phyloP scores from a whole-genome alignment of 2,329 filamentous ascomycete genomes.

The Venturia asperata region DNA sequence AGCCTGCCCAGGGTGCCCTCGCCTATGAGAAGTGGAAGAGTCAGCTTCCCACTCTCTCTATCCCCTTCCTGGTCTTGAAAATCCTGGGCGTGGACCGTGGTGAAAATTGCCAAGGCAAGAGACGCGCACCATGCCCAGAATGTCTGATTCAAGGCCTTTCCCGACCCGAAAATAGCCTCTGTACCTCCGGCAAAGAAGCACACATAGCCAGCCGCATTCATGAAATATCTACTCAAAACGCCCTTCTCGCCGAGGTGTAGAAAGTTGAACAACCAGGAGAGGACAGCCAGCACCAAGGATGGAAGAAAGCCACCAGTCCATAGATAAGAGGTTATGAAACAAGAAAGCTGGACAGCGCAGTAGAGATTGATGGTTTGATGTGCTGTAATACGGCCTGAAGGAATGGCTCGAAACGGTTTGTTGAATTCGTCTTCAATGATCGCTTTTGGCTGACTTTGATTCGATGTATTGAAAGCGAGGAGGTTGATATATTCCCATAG shows the following conservation, averaged over 20 bases:
- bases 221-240: background rate
- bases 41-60: background rate
- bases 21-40: background rate
- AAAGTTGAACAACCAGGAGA: background rate
- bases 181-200: background rate
- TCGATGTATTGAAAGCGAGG: background rate
- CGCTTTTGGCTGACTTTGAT: background rate
- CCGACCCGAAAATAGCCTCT: background rate
- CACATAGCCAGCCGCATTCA: background rate
- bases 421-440: background rate
- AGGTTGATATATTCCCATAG: background rate
- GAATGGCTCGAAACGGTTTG: background rate
- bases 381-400: background rate
- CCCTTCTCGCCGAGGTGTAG: background rate
- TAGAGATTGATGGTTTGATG: background rate
- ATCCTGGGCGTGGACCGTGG: background rate
- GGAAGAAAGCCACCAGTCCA: background rate
- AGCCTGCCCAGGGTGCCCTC: background rate
- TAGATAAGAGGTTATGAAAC: background rate
- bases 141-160: background rate
- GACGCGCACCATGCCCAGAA: background rate
- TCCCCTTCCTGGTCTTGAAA: slow-evolving; percentile 1
- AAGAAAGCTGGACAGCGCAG: background rate
- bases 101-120: background rate
- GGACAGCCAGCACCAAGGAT: background rate